Evolutionary conservation across 805 yeast genomes (phyloP).

Genomic region (Saccharomycopsis sp.): DNA sequence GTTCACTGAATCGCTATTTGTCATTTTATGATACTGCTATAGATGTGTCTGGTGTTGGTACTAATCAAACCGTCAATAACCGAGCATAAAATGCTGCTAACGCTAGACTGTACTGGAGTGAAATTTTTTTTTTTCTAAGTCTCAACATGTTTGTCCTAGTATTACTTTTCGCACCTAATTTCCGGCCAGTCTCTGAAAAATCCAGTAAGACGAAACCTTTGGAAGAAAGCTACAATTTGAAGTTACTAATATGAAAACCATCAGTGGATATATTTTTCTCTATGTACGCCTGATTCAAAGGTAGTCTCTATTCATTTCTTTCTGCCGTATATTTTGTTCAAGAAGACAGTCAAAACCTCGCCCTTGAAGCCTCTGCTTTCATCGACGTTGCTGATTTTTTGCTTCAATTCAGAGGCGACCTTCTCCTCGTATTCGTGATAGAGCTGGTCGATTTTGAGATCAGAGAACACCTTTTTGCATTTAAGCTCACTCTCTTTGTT

Average conservation of each 20-base stretch:
- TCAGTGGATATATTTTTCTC: not conserved
- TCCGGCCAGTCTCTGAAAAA: not conserved
- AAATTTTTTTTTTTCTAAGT: no score
- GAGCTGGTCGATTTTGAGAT: conserved; percentile 60
- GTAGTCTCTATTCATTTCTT: conserved; percentile 52
- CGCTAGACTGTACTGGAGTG: not conserved
- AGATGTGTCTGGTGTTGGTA: no score
- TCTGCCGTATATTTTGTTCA: conserved; percentile 90
- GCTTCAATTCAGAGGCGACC: conserved; percentile 55
- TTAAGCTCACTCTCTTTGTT: conserved; percentile 51
- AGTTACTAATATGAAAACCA: not conserved
- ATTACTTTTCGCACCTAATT: not conserved
- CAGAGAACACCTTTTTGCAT: conserved; percentile 67
- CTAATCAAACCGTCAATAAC: no score
- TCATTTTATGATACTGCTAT: no score
- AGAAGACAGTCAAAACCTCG: conserved; percentile 77
- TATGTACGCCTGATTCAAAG: not conserved
- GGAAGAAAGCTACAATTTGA: no score
- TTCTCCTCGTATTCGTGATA: conserved; percentile 81
- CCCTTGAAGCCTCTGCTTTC: conserved; percentile 91
- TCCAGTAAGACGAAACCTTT: not conserved
- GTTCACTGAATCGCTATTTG: not conserved
- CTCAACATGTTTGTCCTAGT: not conserved
- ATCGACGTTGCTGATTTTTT: conserved; percentile 64
- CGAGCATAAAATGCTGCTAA: no score